Evolutionary conservation across 2,329 filamentous ascomycete species (phyloP).

Genomic region (Dothideomycetes sp.): DNA sequence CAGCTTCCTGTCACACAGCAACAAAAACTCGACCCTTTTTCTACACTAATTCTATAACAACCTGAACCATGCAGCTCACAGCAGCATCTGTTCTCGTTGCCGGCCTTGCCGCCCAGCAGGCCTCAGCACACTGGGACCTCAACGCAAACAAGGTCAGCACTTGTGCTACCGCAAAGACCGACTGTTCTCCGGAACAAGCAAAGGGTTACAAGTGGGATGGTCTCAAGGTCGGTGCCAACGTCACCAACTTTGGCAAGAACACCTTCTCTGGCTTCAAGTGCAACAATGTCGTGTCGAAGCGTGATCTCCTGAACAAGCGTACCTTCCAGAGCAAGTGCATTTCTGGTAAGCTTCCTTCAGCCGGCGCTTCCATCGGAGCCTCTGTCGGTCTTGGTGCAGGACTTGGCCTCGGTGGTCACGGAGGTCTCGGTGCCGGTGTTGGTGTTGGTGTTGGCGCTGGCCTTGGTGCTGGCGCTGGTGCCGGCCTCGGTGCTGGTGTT

Average conservation of each 20-base stretch:
- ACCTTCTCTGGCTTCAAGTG: constrained; percentile 66
- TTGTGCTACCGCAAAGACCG: constrained; percentile 66
- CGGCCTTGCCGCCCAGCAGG: constrained; percentile 39
- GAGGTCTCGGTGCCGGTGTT: too few relatives aligned
- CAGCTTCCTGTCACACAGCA: constrained; percentile 9
- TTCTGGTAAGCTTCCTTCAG: constrained; percentile 31
- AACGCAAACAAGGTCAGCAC: constrained; percentile 50
- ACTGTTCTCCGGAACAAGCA: constrained; percentile 62
- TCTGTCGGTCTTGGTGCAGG: constrained; percentile 45
- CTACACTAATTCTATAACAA: constrained; percentile 4
- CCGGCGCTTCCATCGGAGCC: constrained; percentile 21
- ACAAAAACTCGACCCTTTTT: constrained; percentile 4
- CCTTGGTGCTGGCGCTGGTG: too few relatives aligned
- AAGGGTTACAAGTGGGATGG: constrained; percentile 58
- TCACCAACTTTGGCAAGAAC: constrained; percentile 63
- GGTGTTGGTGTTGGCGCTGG: too few relatives aligned
- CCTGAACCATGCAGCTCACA: constrained; percentile 20
- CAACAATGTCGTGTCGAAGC: constrained; percentile 51
- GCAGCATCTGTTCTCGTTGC: constrained; percentile 34
- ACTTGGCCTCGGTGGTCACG: too few relatives aligned
- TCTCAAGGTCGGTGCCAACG: constrained; percentile 39
- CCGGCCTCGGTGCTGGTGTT: too few relatives aligned
- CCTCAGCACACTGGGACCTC: constrained; percentile 41
- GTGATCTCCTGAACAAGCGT: constrained; percentile 43
- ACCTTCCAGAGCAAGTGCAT: constrained; percentile 36